Conservation (phyloP, 371 early-diverging fungal species). For the Batkoa obscura region DNA sequence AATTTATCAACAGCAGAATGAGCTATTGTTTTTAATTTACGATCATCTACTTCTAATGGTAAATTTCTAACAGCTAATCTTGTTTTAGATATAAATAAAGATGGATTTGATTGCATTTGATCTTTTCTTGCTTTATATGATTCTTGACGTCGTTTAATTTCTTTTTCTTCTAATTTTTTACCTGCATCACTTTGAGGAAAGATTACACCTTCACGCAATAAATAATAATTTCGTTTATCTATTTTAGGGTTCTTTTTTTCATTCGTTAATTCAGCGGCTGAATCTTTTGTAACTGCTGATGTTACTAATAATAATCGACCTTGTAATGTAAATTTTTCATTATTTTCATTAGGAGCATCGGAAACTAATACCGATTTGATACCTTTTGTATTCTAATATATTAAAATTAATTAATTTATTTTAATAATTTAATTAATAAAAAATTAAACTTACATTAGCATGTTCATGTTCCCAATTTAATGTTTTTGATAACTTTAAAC, state of each 20-base stretch:
- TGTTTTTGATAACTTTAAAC: slow-evolving; percentile 41
- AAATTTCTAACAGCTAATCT: slow-evolving; percentile 75
- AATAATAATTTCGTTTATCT: slow-evolving; percentile 10
- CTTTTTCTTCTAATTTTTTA: slow-evolving; percentile 36
- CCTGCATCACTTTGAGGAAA: slow-evolving; percentile 74
- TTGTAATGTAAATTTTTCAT: slow-evolving; percentile 45
- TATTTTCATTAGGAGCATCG: slow-evolving; percentile 33
- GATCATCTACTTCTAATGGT: slow-evolving; percentile 49
- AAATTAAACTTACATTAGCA: background rate
- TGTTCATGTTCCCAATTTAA: slow-evolving; percentile 17
- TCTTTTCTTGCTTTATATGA: slow-evolving; percentile 61
- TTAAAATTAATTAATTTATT: background rate
- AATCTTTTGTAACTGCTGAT: slow-evolving; percentile 50
- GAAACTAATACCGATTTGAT: slow-evolving; percentile 38
- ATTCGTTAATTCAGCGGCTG: slow-evolving; percentile 38
- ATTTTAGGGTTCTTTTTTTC: background rate
- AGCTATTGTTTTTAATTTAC: slow-evolving; percentile 37
- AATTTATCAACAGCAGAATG: slow-evolving; percentile 46
- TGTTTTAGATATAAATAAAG: slow-evolving; percentile 68
- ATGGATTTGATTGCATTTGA: slow-evolving; percentile 58
- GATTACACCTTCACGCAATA: slow-evolving; percentile 52
- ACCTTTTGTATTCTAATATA: background rate
- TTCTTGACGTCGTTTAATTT: slow-evolving; percentile 53
- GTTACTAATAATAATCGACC: slow-evolving; percentile 66
- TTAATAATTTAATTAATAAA: background rate